phyloP scores from a whole-genome alignment of 768 basidiomycete species.

The Cystofilobasidium capitatum region DNA sequence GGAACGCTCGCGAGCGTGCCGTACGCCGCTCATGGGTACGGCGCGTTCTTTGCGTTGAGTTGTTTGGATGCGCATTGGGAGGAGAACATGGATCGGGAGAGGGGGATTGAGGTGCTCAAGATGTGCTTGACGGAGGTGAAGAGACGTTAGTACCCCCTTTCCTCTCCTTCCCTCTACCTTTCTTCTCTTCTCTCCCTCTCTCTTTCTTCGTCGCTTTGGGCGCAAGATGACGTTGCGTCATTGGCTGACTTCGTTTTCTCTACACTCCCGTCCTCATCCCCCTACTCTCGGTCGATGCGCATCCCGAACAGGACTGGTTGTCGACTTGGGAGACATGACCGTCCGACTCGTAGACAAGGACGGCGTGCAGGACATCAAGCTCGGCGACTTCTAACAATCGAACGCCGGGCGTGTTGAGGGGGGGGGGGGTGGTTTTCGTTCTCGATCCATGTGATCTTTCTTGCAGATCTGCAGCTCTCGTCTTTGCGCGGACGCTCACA shows the following conservation, averaged over 20 bases:
- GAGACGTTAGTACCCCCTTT: constrained; percentile 48
- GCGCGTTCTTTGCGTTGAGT: constrained; percentile 80
- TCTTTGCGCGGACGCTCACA: too few species aligned
- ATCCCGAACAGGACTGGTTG: constrained; percentile 16
- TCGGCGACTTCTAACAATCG: constrained; percentile 40
- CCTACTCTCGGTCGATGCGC: background rate
- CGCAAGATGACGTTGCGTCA: too few species aligned
- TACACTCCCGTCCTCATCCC: too few species aligned
- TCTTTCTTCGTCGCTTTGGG: background rate
- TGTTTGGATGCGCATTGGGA: constrained; percentile 91
- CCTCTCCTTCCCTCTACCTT: background rate
- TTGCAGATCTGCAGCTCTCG: too few species aligned
- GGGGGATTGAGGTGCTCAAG: constrained; percentile 70
- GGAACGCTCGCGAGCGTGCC: constrained; percentile 82
- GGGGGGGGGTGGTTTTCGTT: too few species aligned
- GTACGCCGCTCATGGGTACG: constrained; percentile 92
- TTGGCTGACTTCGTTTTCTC: too few species aligned
- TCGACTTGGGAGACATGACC: constrained; percentile 49
- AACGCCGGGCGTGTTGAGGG: too few species aligned
- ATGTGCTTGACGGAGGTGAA: constrained; percentile 83
- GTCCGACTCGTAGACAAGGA: constrained; percentile 88
- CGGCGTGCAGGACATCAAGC: constrained; percentile 68
- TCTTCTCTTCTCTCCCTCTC: background rate
- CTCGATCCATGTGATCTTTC: too few species aligned
- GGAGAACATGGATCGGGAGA: constrained; percentile 71